Percentiles rank a stretch among this genome's conserved stretches.
Conservation (phyloP, 345 rosid genomes). For the Ailanthus altissimus region DNA sequence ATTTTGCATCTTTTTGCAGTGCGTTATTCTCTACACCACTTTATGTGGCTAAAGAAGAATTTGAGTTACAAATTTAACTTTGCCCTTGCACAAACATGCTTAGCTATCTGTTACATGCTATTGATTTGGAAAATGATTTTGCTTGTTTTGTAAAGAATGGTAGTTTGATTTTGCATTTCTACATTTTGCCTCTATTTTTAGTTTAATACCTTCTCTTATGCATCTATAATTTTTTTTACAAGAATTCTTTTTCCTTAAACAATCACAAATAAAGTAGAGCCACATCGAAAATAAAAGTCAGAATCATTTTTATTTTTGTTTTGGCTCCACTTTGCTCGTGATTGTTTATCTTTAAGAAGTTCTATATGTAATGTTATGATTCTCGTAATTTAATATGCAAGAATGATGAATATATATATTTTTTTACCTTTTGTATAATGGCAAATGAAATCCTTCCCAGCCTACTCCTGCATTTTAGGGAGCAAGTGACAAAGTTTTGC, state of each 20-base stretch:
- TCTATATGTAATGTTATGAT: neutral
- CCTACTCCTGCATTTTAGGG: constrained; percentile 56
- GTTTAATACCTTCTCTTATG: neutral
- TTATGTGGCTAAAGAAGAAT: too few species aligned
- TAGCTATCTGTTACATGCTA: constrained; percentile 78
- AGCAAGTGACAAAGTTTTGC: too few species aligned
- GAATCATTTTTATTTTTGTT: too few species aligned
- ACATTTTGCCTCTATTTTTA: neutral
- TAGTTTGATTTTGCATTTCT: constrained; percentile 22
- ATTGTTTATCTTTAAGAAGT: neutral
- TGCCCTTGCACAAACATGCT: constrained; percentile 83
- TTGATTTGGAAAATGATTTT: constrained; percentile 89
- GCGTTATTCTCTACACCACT: too few species aligned
- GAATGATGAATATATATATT: too few species aligned
- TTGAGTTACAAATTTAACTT: constrained; percentile 76
- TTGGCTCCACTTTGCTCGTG: constrained; percentile 10
- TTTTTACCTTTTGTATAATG: constrained; percentile 36
- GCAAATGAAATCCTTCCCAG: constrained; percentile 67
- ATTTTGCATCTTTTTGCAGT: constrained; percentile 23
- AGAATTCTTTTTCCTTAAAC: neutral
- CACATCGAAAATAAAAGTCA: too few species aligned
- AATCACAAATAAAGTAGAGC: neutral
- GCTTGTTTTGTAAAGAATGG: constrained; percentile 93
- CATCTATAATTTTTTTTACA: neutral
- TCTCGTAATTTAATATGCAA: too few species aligned